Percentiles rank a stretch among this genome's conserved stretches.
These are phyloP conservation scores for Cucurbita argyrosperma DNA, from an alignment of 306 rosid species.

Conservation along the genomic window DNA sequence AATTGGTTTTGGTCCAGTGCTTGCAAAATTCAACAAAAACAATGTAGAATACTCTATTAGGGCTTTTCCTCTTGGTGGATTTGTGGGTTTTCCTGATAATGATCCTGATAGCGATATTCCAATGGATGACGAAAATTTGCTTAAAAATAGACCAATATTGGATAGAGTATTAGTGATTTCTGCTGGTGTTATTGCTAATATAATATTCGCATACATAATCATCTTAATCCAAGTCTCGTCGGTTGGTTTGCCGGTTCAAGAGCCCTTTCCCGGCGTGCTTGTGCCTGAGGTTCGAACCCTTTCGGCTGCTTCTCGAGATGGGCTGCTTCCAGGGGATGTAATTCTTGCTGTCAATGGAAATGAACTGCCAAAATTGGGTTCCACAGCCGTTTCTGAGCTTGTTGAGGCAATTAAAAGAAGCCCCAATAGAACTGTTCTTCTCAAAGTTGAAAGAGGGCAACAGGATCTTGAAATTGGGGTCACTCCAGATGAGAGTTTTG, in stretches of 20 bases:
- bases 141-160: conserved; percentile 85
- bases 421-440: conserved; percentile 57
- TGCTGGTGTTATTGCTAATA: conserved; percentile 92
- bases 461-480: conserved; percentile 48
- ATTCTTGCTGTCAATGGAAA: conserved; percentile 63
- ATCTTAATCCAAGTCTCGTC: conserved; percentile 72
- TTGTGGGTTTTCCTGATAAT: conserved; percentile 98
- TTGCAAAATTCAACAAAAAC: conserved; percentile 75
- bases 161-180: conserved; percentile 86
- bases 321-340: conserved; percentile 76
- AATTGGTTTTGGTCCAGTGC: conserved; percentile 93
- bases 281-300: conserved; percentile 75
- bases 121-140: conserved; percentile 64
- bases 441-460: conserved; percentile 58
- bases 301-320: conserved; percentile 89
- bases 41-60: conserved; percentile 87
- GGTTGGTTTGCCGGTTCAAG: conserved; percentile 92
- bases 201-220: conserved; percentile 62
- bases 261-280: conserved; percentile 74
- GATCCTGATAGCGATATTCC: conserved; percentile 92
- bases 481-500: conserved; percentile 74
- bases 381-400: conserved; percentile 52
- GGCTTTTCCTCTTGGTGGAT: conserved; percentile 96
- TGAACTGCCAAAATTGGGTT: conserved; percentile 50
- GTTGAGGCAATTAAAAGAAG: conserved; percentile 57